A percentile compares a stretch with the other conserved stretches of the same genome.
These are phyloP conservation scores for Pulveroboletus sp. DNA, from an alignment of 768 basidiomycete species.

Conservation along the genomic window DNA sequence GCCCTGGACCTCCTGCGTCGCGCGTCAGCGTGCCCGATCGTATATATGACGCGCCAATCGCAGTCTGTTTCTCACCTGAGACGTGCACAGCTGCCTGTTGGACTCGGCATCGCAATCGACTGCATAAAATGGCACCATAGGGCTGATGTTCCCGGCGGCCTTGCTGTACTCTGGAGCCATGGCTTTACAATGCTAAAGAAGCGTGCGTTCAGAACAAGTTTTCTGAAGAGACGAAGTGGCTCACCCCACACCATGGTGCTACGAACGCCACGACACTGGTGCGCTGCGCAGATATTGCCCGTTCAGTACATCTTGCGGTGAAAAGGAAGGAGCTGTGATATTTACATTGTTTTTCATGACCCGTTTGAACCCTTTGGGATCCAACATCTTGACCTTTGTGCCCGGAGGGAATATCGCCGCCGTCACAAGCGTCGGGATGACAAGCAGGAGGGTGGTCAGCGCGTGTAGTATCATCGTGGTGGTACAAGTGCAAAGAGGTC, in stretches of 20 bases:
- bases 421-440: conserved; percentile 36
- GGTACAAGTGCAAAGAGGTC: background rate
- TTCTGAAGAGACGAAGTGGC: conserved; percentile 20
- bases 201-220: background rate
- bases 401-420: conserved; percentile 48
- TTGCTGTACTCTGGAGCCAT: conserved; percentile 84
- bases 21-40: background rate
- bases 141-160: conserved; percentile 73
- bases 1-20: conserved; percentile 67
- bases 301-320: background rate
- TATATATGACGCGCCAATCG: background rate
- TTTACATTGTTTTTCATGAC: conserved; percentile 74
- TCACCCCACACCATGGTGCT: conserved; percentile 91
- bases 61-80: conserved; percentile 47
- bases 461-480: conserved; percentile 25
- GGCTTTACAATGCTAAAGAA: conserved; percentile 64
- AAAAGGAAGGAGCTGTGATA: conserved; percentile 5
- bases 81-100: conserved; percentile 80
- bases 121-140: conserved; percentile 84
- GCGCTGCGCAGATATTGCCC: conserved; percentile 39
- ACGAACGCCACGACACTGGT: conserved; percentile 85
- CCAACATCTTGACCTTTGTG: conserved; percentile 68
- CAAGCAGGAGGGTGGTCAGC: conserved; percentile 15
- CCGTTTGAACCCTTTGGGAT: conserved; percentile 64
- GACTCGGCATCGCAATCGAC: conserved; percentile 85